Base-by-base conservation (phyloP, 768 basidiomycete genomes). In the Termitomyces sp. region DNA sequence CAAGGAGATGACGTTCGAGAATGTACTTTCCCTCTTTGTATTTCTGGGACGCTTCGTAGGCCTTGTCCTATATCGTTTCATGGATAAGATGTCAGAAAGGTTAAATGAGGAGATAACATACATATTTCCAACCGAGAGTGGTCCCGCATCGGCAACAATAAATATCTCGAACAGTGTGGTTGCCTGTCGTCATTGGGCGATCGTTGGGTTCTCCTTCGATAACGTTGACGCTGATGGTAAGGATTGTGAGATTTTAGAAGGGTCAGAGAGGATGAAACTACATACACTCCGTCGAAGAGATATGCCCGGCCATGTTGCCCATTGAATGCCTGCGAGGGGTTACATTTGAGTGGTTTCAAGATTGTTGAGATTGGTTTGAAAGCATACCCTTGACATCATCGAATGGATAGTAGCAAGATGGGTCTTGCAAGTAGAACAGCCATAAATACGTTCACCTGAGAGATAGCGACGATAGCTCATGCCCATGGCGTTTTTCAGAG, bases 1-100 rank as follows among this genome's bases (percentile, higher is more conserved):
- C 81, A 67, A 93, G 88, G 67, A 93, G 81, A 69, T 91, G 91
- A 67, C 93, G 88, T 76, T 99, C 96, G 62, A 99, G 90, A 71
- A 99, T 98, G 73, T 85, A 97, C 79, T 95, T 95, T 69, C 95
- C 94, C 77, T 99, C 96, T 71, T 99, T 99, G 81, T 98, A 99
- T 73, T 89, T 93, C 82, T 99, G 95, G 8, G 86, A 82, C 12
- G 80, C 69, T 68, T 98, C 95, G 69, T 87, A 97, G 16, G 96
- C 96, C 56, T 85, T 85, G 72, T 97, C 96, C 96, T 97, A 67
- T n/a, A 49, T 51, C 20, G 51, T 47, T n/a, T 52, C 34, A 58
- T 44, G 64, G 53, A 47, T 37, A 44, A 58, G 62, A 59, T 50
- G 36, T 40, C 39, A 43, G n/a, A 44, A 3, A 32, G 13, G n/a